Conservation (phyloP, 352 stramenopile species). For the Phytophthora pisi region DNA sequence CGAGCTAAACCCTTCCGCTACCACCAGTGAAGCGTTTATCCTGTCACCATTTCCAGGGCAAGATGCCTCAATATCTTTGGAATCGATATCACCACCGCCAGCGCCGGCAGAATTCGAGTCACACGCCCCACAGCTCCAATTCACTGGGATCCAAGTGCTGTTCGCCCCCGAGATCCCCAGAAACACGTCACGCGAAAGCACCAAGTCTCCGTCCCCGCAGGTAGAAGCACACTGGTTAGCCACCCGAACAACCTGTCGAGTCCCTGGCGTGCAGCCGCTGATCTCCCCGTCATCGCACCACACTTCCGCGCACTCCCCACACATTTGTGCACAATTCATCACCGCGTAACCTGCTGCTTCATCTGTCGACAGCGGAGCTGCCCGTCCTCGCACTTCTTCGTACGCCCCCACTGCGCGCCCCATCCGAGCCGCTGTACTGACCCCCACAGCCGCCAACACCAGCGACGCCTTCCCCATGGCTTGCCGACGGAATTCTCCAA, state of each 20-base stretch:
- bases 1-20: background rate
- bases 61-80: background rate
- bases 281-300: slow-evolving; percentile 24
- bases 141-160: slow-evolving; percentile 9
- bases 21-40: background rate
- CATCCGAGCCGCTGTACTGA: background rate
- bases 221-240: slow-evolving; percentile 13
- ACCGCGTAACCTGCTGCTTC: slow-evolving; percentile 10
- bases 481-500: background rate
- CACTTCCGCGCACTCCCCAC: slow-evolving; percentile 31
- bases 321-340: slow-evolving; percentile 24
- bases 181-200: slow-evolving; percentile 14
- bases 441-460: background rate
- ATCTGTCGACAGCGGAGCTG: background rate
- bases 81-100: background rate
- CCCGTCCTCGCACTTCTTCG: slow-evolving; percentile 8
- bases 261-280: background rate
- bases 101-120: background rate
- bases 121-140: slow-evolving; percentile 36
- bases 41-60: slow-evolving; percentile 1
- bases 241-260: slow-evolving; percentile 29
- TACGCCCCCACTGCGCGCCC: background rate
- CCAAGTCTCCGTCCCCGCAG: slow-evolving; percentile 17
- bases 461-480: slow-evolving; percentile 16
- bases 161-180: background rate